Percentiles rank a stretch among this genome's conserved stretches.
phyloP scores from a whole-genome alignment of 306 rosid genomes.

The Trichosanthes cucumerina region DNA sequence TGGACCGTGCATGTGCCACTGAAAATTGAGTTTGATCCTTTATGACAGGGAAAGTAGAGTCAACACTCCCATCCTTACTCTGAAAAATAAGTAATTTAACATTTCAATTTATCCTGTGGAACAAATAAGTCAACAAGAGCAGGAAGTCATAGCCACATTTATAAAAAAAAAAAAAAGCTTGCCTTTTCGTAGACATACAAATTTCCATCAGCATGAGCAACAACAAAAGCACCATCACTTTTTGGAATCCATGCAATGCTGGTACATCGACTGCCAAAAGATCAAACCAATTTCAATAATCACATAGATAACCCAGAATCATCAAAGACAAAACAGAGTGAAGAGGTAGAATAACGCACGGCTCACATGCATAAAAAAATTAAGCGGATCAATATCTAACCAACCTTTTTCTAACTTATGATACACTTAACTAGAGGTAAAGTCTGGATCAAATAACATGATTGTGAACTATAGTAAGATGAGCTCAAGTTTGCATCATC shows the following conservation, averaged over 20 bases:
- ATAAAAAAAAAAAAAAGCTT: constrained; percentile 28
- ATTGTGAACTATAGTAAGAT: neutral
- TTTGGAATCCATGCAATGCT: constrained; percentile 87
- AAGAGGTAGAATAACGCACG: neutral
- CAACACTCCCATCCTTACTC: constrained; percentile 86
- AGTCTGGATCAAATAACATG: neutral
- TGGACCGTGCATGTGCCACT: constrained; percentile 88
- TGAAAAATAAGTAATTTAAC: constrained; percentile 20
- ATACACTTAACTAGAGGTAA: neutral
- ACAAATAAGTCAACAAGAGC: neutral
- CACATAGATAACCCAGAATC: neutral
- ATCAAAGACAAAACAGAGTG: neutral
- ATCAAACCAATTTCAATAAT: constrained; percentile 16
- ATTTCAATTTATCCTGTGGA: constrained; percentile 6
- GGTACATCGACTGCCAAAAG: constrained; percentile 81
- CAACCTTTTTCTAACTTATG: neutral
- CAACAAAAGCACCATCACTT: constrained; percentile 84
- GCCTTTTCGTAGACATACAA: constrained; percentile 85
- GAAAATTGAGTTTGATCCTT: constrained; percentile 89
- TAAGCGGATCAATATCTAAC: neutral
- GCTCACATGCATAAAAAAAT: neutral
- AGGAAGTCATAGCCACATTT: constrained; percentile 8
- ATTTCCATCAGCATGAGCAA: constrained; percentile 93
- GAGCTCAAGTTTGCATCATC: neutral
- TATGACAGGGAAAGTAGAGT: constrained; percentile 69